Base-by-base conservation (phyloP, 352 stramenopile species). In the Pythium diclinum region DNA sequence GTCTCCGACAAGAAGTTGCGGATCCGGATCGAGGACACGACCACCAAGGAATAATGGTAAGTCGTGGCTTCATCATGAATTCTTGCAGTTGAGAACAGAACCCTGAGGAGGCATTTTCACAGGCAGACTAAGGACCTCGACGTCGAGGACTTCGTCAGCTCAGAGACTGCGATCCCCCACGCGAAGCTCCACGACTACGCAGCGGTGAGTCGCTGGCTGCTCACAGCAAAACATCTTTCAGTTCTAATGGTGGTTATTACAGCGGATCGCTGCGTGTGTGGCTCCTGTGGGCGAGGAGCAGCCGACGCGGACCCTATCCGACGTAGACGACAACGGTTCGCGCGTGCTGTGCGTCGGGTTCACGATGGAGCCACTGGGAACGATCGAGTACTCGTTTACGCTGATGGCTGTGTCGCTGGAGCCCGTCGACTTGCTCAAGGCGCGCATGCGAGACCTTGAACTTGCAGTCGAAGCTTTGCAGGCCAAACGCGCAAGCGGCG, bases 261-360 rank as follows among this genome's bases (percentile, higher is more conserved):
- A 38, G 23, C 49, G 49, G 5, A 23, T 38, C 17, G 17, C 30
- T 5, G 13, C 11, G 25, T 54, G 47, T 3, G 10, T 33, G n/a
- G 25, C 6, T 6, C 47, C 49, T 3, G 30, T 23, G 5, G 38
- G 30, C 13, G 49, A 56, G 3, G 7, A 10, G 8, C 6, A 40
- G 25, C 13, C 25, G 1, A 56, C 49, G n/a, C 25, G 49, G 14
- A 40, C 49, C 2, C 49, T 56, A 4, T 56, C 49, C 3, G 13
- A 14, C 2, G 13, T 14, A 19, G 49, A 3, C 4, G 23, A 10
- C 6, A 25, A 56, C 4, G 49, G 49, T 2, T 56, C 49, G 25
- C 49, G 49, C 6, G 49, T 56, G 49, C 25, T 56, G 49, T 40
- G 49, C 23, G 49, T 56, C 6, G 49, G 49, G 1, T 56, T 56